phyloP scores from a whole-genome alignment of 257 asterid species.

The Penstemon newberryi region DNA sequence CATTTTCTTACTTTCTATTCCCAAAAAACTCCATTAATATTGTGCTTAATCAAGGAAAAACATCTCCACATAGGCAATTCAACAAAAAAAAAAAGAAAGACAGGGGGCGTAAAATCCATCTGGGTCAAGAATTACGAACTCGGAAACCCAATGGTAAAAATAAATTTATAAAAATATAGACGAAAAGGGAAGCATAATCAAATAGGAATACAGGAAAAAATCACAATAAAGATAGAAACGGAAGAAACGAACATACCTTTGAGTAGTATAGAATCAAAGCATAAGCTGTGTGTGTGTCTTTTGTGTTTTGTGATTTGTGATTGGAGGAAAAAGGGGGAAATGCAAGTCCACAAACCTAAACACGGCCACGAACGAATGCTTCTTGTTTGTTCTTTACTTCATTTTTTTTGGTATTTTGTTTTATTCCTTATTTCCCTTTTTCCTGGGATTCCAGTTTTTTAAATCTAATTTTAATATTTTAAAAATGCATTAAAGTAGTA shows the following conservation, averaged over 20 bases:
- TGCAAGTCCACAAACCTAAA: conserved; percentile 14
- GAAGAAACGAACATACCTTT: background rate
- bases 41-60: background rate
- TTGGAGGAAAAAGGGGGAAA: conserved; percentile 10
- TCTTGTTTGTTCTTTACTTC: conserved; percentile 22
- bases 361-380: conserved; percentile 26
- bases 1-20: background rate
- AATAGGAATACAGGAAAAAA: too few relatives aligned
- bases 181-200: too few relatives aligned
- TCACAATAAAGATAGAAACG: too few relatives aligned
- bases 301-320: background rate
- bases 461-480: too few relatives aligned
- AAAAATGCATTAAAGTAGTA: too few relatives aligned
- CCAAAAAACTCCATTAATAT: background rate
- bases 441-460: background rate
- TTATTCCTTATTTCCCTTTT: background rate
- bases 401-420: background rate
- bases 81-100: background rate
- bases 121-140: too few relatives aligned
- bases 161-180: too few relatives aligned
- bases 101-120: too few relatives aligned
- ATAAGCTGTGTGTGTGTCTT: background rate
- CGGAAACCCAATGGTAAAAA: too few relatives aligned
- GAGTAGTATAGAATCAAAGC: background rate
- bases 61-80: too few relatives aligned